phyloP scores from a whole-genome alignment of 179 eudicot species.

The Gypsophila paniculata region DNA sequence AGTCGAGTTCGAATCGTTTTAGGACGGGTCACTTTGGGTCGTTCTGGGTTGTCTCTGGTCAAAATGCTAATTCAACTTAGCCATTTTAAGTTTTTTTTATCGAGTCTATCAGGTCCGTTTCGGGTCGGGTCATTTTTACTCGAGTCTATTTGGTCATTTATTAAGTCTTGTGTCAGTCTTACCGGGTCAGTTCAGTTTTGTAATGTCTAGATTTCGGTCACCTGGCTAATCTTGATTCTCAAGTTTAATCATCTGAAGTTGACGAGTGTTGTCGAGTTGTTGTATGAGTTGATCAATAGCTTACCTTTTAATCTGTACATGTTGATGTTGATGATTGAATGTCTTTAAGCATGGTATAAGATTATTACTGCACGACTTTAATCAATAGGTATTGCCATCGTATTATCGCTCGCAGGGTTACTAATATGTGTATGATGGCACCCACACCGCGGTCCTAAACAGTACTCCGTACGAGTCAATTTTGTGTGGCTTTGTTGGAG shows the following conservation, averaged over 20 bases:
- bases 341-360: slow-evolving; percentile 15
- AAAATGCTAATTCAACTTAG: no score
- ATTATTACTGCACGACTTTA: slow-evolving; percentile 16
- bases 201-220: not conserved
- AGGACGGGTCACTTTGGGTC: no score
- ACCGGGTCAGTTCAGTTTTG: no score
- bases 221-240: not conserved
- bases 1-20: no score
- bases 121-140: no score
- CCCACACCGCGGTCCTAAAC: slow-evolving; percentile 23
- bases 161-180: no score
- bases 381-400: slow-evolving; percentile 25
- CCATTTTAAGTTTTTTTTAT: no score
- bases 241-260: not conserved
- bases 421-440: slow-evolving; percentile 29
- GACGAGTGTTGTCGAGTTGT: slow-evolving; percentile 28
- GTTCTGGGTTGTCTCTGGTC: no score
- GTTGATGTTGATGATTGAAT: slow-evolving; percentile 20
- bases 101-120: no score
- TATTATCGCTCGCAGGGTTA: slow-evolving; percentile 18
- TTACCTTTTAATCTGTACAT: not conserved
- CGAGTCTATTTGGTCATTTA: no score
- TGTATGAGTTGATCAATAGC: slow-evolving; percentile 15
- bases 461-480: slow-evolving; percentile 21
- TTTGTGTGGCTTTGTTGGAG: slow-evolving; percentile 25